Evolutionary conservation across 2,329 filamentous ascomycete species (phyloP).

Genomic region (Fusarium duplospermum): DNA sequence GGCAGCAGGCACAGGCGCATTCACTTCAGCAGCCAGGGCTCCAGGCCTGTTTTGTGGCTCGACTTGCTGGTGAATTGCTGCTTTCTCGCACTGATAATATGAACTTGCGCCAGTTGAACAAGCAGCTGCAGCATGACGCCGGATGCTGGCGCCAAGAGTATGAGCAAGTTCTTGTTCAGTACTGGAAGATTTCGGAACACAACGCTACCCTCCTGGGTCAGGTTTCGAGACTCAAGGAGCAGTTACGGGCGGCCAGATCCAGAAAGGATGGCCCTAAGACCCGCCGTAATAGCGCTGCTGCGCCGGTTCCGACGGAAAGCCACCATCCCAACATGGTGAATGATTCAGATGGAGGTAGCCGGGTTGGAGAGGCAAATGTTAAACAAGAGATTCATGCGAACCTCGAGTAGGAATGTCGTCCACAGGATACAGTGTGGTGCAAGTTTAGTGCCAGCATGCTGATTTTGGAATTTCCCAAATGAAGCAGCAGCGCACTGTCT

Average conservation of each 20-base stretch:
- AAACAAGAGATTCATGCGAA: not conserved
- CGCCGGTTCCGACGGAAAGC: not conserved
- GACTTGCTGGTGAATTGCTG: conserved; percentile 5
- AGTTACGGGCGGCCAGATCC: not conserved
- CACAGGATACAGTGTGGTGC: no score
- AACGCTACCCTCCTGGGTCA: not conserved
- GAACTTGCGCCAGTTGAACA: conserved; percentile 7
- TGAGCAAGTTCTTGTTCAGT: conserved; percentile 4
- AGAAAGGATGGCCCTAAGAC: not conserved
- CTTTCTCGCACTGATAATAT: conserved; percentile 9
- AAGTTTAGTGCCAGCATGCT: no score
- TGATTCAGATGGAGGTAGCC: not conserved
- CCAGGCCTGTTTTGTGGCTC: conserved; percentile 7
- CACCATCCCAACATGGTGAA: not conserved
- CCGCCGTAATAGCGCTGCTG: not conserved
- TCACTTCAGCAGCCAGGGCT: not conserved
- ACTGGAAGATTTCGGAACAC: not conserved
- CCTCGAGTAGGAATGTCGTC: not conserved
- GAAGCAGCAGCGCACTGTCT: no score
- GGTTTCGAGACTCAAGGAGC: conserved; percentile 3
- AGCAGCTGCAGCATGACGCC: conserved; percentile 3
- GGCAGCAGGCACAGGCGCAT: not conserved
- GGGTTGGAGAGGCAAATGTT: not conserved
- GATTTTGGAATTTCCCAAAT: no score
- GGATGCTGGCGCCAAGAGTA: conserved; percentile 9